Base-by-base conservation (phyloP, 129 eudicot genomes). In the Tanacetum coccineum region DNA sequence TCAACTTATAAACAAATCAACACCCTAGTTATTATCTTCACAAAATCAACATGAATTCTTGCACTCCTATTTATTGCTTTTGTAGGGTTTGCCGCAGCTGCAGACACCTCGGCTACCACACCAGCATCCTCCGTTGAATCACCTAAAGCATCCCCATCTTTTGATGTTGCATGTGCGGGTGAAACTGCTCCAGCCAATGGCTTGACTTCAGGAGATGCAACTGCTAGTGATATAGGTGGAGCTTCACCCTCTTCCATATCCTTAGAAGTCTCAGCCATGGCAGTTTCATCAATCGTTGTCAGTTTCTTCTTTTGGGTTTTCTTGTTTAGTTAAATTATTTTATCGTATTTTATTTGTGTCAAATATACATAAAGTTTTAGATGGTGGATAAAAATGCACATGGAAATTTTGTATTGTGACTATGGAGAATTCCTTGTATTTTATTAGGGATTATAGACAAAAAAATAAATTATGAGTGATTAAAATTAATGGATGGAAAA, bases 1-100 rank as follows among this genome's bases (percentile, higher is more conserved):
- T 48, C 2, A 48, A 13, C 6, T 48, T 48, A 48, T 17, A 13
- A 48, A 48, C 15, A 48, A 48, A 13, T 3, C 15, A 30, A 48
- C 53, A 48, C 15, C 4, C 53, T 7, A 48, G 18, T 5, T 46
- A 3, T 48, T n/a, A 13, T 48, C 15, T 48, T 30, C 39, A 58
- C 44, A n/a, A 76, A 71, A 22, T n/a, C n/a, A n/a, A n/a, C n/a
- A n/a, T n/a, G n/a, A n/a, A 30, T 30, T 59, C 22, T 73, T 49
- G 86, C 80, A 13, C 70, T 81, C 25, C 9, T 77, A 57, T 73
- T 74, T 49, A 18, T 81, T 44, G 82, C 80, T 68, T 18, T 65
- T 55, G 80, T 62, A 1, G 79, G 75, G 9, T 25, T 30, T 30
- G 39, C 39, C 7, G 50, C 66, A 1, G 49, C 82, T 2, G 47